A percentile compares a stretch with the other conserved stretches of the same genome.
phyloP scores from a whole-genome alignment of 768 basidiomycete genomes.

The Mycena rosella region DNA sequence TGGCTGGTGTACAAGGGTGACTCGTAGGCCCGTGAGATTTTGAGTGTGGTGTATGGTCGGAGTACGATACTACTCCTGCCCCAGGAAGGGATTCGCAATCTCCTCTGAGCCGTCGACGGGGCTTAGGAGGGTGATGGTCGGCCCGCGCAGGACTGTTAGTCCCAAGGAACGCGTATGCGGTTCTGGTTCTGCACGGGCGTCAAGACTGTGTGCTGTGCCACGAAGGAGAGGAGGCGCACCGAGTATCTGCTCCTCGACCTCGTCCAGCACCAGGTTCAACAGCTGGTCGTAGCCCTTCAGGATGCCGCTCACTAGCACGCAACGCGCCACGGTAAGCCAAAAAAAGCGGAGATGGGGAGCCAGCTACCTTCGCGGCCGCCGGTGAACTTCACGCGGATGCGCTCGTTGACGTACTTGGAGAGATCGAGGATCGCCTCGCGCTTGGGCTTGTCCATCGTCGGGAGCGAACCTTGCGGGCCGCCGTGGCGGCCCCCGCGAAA shows the following conservation, averaged over 20 bases:
- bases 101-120: slow-evolving; percentile 97
- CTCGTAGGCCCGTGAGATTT: not conserved
- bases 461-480: slow-evolving; percentile 60
- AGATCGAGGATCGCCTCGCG: slow-evolving; percentile 97
- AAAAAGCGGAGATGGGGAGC: not conserved
- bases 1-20: not conserved
- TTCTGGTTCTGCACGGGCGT: slow-evolving; percentile 66
- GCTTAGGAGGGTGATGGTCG: slow-evolving; percentile 93
- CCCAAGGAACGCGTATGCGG: slow-evolving; percentile 78
- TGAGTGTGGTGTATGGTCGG: not conserved
- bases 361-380: slow-evolving; percentile 93
- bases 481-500: slow-evolving; percentile 63
- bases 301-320: slow-evolving; percentile 81
- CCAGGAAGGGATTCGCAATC: slow-evolving; percentile 89
- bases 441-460: slow-evolving; percentile 80
- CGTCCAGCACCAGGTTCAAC: slow-evolving; percentile 96
- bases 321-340: slow-evolving; percentile 25
- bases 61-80: slow-evolving; percentile 65
- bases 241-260: slow-evolving; percentile 87
- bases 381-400: slow-evolving; percentile 97
- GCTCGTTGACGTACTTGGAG: slow-evolving; percentile 92
- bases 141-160: slow-evolving; percentile 91
- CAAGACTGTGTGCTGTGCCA: slow-evolving; percentile 21
- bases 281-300: slow-evolving; percentile 98
- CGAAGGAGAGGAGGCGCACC: slow-evolving; percentile 56